These are phyloP conservation scores for Teratosphaeria viscida DNA, from an alignment of 2,329 filamentous ascomycete genomes.

Conservation along the genomic window DNA sequence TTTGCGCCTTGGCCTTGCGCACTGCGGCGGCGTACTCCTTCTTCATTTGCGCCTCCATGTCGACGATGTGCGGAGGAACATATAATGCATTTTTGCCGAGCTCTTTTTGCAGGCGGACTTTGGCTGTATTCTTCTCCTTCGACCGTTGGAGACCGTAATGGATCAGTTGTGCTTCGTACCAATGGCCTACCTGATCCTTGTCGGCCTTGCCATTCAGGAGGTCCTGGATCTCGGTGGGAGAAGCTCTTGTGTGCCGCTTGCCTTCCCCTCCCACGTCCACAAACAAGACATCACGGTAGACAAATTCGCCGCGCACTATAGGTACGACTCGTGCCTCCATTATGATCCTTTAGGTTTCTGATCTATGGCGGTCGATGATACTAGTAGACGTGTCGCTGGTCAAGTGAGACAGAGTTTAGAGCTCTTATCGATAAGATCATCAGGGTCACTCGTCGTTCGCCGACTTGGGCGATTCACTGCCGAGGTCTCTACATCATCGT, in stretches of 20 bases:
- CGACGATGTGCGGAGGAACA: slow-evolving; percentile 40
- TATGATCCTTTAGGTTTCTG: not conserved
- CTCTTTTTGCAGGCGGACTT: slow-evolving; percentile 49
- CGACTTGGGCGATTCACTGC: not conserved
- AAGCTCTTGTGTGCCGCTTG: slow-evolving; percentile 20
- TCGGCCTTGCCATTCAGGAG: slow-evolving; percentile 13
- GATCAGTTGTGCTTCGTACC: slow-evolving; percentile 52
- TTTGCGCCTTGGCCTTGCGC: slow-evolving; percentile 32
- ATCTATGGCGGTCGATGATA: not conserved
- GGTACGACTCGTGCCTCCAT: slow-evolving; percentile 9
- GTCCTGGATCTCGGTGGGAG: slow-evolving; percentile 14
- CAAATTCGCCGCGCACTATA: slow-evolving; percentile 19
- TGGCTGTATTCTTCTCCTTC: slow-evolving; percentile 49
- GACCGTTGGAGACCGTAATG: slow-evolving; percentile 51
- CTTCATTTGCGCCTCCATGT: slow-evolving; percentile 46
- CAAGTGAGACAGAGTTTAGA: not conserved
- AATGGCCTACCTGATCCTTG: slow-evolving; percentile 47
- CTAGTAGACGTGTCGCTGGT: not conserved
- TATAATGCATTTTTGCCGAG: slow-evolving; percentile 37
- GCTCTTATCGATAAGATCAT: not conserved
- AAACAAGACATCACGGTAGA: slow-evolving; percentile 20
- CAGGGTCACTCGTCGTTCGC: not conserved
- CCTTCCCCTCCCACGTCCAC: slow-evolving; percentile 19
- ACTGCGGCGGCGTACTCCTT: slow-evolving; percentile 46
- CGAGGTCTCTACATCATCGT: not conserved